These are phyloP conservation scores for Euphorbia peplus DNA, from an alignment of 345 rosid genomes.

Conservation along the genomic window DNA sequence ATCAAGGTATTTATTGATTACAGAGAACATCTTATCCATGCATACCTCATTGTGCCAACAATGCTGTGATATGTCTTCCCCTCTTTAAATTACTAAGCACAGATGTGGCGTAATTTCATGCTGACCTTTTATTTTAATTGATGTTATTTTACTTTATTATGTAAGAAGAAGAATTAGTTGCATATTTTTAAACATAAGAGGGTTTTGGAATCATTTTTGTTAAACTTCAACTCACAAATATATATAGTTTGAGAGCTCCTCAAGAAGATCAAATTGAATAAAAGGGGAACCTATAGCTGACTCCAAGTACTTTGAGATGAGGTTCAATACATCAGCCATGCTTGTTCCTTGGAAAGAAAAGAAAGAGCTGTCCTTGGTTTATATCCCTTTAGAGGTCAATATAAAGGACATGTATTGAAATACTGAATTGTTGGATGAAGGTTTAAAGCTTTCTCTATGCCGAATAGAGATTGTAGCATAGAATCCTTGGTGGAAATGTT, in stretches of 20 bases:
- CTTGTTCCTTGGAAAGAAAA: neutral
- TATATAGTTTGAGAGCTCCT: neutral
- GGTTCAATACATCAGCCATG: neutral
- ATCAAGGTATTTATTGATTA: conserved; percentile 52
- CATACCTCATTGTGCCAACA: too few species aligned
- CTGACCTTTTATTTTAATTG: too few species aligned
- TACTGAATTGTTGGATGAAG: neutral
- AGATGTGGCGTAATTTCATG: neutral
- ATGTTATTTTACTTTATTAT: neutral
- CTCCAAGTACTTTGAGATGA: neutral
- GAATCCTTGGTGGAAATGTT: neutral
- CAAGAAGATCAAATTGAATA: neutral
- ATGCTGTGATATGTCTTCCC: neutral
- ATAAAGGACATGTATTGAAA: neutral
- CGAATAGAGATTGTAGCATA: neutral
- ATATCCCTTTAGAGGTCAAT: neutral
- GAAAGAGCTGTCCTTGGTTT: neutral
- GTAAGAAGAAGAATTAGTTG: neutral
- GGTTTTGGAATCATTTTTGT: too few species aligned
- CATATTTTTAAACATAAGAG: neutral
- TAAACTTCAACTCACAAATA: too few species aligned
- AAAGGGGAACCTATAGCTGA: neutral
- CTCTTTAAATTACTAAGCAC: neutral
- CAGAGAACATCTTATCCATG: neutral
- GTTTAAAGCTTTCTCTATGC: neutral